Conservation (phyloP, 768 basidiomycete species). For the Sistotremastrum niveocremeum region DNA sequence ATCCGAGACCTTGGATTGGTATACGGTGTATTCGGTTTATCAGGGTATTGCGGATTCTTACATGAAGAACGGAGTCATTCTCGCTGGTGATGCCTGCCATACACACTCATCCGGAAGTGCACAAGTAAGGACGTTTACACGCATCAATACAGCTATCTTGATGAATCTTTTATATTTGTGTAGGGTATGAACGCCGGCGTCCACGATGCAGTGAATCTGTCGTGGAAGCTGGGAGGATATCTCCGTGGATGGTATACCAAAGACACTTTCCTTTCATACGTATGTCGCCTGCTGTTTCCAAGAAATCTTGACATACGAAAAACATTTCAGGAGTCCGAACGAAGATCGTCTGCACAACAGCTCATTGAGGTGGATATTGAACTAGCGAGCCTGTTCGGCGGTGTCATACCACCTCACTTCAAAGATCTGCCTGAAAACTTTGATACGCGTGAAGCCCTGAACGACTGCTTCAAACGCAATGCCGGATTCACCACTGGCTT, state of each 20-base stretch:
- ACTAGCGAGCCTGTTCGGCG: slow-evolving; percentile 9
- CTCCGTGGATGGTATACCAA: slow-evolving; percentile 2
- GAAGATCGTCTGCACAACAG: slow-evolving; percentile 5
- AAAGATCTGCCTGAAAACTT: slow-evolving; percentile 2
- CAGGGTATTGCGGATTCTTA: slow-evolving; percentile 7
- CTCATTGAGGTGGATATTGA: slow-evolving; percentile 10
- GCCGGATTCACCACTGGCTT: slow-evolving; percentile 9
- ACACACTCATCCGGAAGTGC: slow-evolving; percentile 8
- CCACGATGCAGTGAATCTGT: slow-evolving; percentile 7
- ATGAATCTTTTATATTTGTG: too few species aligned
- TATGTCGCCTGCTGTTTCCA: too few species aligned
- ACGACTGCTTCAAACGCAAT: slow-evolving; percentile 4
- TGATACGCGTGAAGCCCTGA: slow-evolving; percentile 4
- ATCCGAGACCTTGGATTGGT: slow-evolving; percentile 6
- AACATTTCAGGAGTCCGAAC: slow-evolving; percentile 1
- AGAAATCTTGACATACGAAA: too few species aligned
- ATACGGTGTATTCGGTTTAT: slow-evolving; percentile 7
- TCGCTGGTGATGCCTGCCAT: slow-evolving; percentile 8
- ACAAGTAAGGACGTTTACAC: background rate
- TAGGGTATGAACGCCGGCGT: slow-evolving; percentile 8
- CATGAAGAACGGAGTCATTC: slow-evolving; percentile 2
- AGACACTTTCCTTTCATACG: slow-evolving; percentile 6
- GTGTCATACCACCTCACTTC: slow-evolving; percentile 7
- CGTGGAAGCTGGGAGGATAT: slow-evolving; percentile 7
- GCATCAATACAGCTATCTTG: too few species aligned